phyloP scores from a whole-genome alignment of 768 basidiomycete species.

The Tephrocybe sp. region DNA sequence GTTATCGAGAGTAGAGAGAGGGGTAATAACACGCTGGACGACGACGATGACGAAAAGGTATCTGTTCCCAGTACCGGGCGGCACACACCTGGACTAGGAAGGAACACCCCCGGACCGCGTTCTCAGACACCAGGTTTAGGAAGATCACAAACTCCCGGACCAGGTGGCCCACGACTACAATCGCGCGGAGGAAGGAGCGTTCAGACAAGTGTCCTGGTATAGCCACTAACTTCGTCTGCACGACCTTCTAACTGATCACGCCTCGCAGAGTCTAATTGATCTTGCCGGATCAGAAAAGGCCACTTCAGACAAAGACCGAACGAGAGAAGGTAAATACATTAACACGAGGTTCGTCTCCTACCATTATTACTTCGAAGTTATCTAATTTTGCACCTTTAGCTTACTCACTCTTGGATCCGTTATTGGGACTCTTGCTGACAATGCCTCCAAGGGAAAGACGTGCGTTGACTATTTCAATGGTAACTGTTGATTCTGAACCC shows the following conservation, averaged over 20 bases:
- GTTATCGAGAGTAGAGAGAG: slow-evolving; percentile 88
- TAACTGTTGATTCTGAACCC: too few relatives aligned
- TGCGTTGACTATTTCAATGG: slow-evolving; percentile 28
- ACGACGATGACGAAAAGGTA: slow-evolving; percentile 38
- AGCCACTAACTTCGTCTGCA: slow-evolving; percentile 27
- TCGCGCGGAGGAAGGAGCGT: slow-evolving; percentile 79
- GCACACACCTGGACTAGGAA: slow-evolving; percentile 28
- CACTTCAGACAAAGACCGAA: slow-evolving; percentile 92
- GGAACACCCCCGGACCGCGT: slow-evolving; percentile 40
- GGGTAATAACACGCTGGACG: slow-evolving; percentile 28
- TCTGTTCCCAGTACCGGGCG: slow-evolving; percentile 27
- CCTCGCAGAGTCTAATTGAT: slow-evolving; percentile 81
- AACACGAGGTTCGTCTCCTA: slow-evolving; percentile 66
- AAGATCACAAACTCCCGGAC: slow-evolving; percentile 41
- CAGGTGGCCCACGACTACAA: slow-evolving; percentile 63
- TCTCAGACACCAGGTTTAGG: slow-evolving; percentile 47
- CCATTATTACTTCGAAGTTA: not conserved
- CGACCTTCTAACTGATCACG: slow-evolving; percentile 3
- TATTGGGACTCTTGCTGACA: slow-evolving; percentile 90
- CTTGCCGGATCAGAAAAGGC: slow-evolving; percentile 96
- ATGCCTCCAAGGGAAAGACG: slow-evolving; percentile 74
- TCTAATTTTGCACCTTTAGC: slow-evolving; percentile 36
- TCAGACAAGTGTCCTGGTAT: slow-evolving; percentile 68
- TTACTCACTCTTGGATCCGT: slow-evolving; percentile 91
- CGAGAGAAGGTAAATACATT: slow-evolving; percentile 96